phyloP scores from a whole-genome alignment of 139 green algal species.

The Chlorella sp. region DNA sequence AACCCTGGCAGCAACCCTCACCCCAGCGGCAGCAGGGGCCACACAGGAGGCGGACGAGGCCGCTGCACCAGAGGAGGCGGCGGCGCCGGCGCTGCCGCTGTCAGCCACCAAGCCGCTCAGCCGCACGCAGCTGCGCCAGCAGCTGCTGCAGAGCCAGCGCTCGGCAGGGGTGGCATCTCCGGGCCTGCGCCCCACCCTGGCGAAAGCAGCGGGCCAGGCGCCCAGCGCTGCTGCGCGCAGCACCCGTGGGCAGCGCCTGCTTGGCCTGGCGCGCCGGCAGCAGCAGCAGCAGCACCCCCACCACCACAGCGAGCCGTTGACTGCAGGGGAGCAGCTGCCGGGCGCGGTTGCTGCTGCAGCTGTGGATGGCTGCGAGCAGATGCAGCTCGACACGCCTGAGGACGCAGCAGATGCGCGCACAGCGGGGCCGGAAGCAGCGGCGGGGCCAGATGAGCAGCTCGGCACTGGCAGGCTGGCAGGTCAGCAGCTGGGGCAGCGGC shows the following conservation, averaged over 20 bases:
- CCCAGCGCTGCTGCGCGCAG: neutral
- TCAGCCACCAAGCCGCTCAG: neutral
- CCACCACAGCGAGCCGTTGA: no score
- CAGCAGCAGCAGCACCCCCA: neutral
- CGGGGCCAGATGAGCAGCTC: neutral
- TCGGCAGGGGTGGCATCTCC: neutral
- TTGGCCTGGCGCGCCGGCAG: neutral
- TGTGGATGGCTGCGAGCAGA: neutral
- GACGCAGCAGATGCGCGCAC: neutral
- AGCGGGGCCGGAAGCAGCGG: neutral
- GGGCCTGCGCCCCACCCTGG: neutral
- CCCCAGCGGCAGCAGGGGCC: neutral
- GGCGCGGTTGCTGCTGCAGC: neutral
- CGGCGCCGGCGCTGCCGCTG: neutral
- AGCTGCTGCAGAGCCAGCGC: conserved; percentile 13
- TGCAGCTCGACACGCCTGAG: neutral
- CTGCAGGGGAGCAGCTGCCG: neutral
- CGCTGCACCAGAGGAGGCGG: neutral
- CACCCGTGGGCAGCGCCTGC: conserved; percentile 5
- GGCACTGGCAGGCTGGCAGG: neutral
- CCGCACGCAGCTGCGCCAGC: conserved; percentile 16
- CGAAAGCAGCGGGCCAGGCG: neutral
- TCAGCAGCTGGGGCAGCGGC: neutral
- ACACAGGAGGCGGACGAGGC: neutral
- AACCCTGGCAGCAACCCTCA: neutral